A percentile compares a stretch with the other conserved stretches of the same genome.
These are phyloP conservation scores for Penicillium malachiteum DNA, from an alignment of 495 filamentous ascomycete species.

Conservation along the genomic window DNA sequence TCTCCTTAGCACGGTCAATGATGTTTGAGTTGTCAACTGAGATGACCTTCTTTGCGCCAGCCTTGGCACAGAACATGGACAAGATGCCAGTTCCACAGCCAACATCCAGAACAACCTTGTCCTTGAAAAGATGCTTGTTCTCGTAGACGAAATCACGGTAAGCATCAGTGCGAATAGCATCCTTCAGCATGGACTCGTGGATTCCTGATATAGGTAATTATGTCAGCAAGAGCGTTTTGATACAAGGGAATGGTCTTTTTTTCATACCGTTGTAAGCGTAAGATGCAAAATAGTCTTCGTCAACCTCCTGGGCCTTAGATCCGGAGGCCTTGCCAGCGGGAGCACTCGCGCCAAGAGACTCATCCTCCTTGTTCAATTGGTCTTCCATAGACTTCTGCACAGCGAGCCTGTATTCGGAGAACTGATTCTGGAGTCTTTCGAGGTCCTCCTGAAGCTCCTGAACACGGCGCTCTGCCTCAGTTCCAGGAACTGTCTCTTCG, in stretches of 20 bases:
- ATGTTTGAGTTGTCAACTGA: slow-evolving; percentile 94
- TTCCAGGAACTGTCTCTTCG: slow-evolving; percentile 20
- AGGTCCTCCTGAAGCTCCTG: slow-evolving; percentile 68
- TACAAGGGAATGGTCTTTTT: background rate
- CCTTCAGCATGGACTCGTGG: slow-evolving; percentile 90
- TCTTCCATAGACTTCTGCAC: slow-evolving; percentile 71
- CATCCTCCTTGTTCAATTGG: slow-evolving; percentile 56
- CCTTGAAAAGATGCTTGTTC: slow-evolving; percentile 87
- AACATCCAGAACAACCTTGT: slow-evolving; percentile 88
- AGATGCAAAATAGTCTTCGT: slow-evolving; percentile 75
- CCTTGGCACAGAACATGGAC: slow-evolving; percentile 90
- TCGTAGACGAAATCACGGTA: slow-evolving; percentile 73
- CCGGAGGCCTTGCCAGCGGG: slow-evolving; percentile 12
- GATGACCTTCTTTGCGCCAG: slow-evolving; percentile 86
- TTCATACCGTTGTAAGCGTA: slow-evolving; percentile 73
- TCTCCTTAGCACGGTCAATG: slow-evolving; percentile 83
- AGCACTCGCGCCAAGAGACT: slow-evolving; percentile 30
- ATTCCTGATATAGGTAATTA: slow-evolving; percentile 55
- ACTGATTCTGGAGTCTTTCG: slow-evolving; percentile 61
- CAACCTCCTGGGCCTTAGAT: slow-evolving; percentile 33
- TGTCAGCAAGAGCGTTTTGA: background rate
- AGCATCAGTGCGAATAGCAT: slow-evolving; percentile 62
- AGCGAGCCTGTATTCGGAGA: slow-evolving; percentile 66
- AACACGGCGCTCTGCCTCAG: slow-evolving; percentile 55
- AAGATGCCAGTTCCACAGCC: slow-evolving; percentile 92